Evolutionary conservation across 2,329 filamentous ascomycete species (phyloP).

Genomic region (Fusarium sp.): DNA sequence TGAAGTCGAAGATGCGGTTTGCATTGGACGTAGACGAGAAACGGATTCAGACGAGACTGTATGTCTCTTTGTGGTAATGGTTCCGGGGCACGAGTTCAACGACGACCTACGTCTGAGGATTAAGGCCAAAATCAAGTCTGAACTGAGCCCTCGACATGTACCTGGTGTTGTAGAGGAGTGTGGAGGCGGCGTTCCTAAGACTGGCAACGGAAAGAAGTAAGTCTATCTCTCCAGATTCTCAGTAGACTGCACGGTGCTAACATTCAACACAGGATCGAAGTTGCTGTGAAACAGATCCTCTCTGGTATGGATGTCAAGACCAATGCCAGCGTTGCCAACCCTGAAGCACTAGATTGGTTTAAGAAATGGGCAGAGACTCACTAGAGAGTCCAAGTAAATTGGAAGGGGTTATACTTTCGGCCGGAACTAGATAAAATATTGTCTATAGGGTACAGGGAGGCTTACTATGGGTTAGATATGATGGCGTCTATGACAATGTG

Average conservation of each 20-base stretch:
- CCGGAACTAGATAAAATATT: conserved; percentile 21
- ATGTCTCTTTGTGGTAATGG: conserved; percentile 87
- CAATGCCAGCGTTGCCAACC: conserved; percentile 93
- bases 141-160: conserved; percentile 90
- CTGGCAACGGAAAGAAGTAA: conserved; percentile 95
- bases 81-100: conserved; percentile 66
- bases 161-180: conserved; percentile 85
- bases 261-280: conserved; percentile 75
- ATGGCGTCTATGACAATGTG: neutral
- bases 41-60: conserved; percentile 87
- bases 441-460: neutral
- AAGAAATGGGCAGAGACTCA: conserved; percentile 76
- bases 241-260: conserved; percentile 26
- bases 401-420: neutral
- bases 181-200: conserved; percentile 85
- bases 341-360: conserved; percentile 90
- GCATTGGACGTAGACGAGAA: conserved; percentile 80
- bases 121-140: conserved; percentile 75
- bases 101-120: conserved; percentile 73
- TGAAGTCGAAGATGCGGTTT: conserved; percentile 87
- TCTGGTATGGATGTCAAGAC: conserved; percentile 89
- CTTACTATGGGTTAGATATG: neutral
- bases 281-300: conserved; percentile 95
- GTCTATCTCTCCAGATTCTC: conserved; percentile 49
- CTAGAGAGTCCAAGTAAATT: conserved; percentile 14